These are phyloP conservation scores for Ammopiptanthus mongolicus DNA, from an alignment of 306 rosid genomes.

Conservation along the genomic window DNA sequence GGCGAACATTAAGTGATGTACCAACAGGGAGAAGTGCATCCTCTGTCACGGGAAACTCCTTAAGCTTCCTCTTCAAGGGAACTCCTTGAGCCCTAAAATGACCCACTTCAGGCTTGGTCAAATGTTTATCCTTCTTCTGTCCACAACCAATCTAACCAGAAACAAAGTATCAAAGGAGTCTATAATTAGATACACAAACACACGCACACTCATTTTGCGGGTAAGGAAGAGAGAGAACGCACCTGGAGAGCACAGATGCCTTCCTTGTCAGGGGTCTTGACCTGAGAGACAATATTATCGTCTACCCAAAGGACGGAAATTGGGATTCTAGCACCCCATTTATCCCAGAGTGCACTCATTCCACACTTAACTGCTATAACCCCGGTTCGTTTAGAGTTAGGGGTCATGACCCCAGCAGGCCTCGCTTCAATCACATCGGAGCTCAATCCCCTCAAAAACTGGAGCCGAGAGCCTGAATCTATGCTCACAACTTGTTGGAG, in stretches of 20 bases:
- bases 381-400: constrained; percentile 71
- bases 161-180: constrained; percentile 28
- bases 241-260: constrained; percentile 80
- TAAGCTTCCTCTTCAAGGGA: constrained; percentile 82
- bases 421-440: constrained; percentile 54
- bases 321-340: constrained; percentile 95
- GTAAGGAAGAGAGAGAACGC: background rate
- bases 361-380: constrained; percentile 87
- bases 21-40: constrained; percentile 98
- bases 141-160: constrained; percentile 99
- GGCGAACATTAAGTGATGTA: constrained; percentile 74
- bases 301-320: constrained; percentile 84
- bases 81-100: constrained; percentile 98
- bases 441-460: constrained; percentile 33
- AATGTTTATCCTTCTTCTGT: constrained; percentile 90
- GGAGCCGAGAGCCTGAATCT: background rate
- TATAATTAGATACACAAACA: constrained; percentile 28
- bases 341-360: constrained; percentile 93
- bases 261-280: constrained; percentile 81
- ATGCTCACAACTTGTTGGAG: constrained; percentile 35
- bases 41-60: constrained; percentile 87
- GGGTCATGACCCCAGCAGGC: constrained; percentile 51
- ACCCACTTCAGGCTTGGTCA: constrained; percentile 93
- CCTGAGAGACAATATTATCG: constrained; percentile 92
- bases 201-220: background rate